These are phyloP conservation scores for Fremontodendron californicum DNA, from an alignment of 345 rosid genomes.

Conservation along the genomic window DNA sequence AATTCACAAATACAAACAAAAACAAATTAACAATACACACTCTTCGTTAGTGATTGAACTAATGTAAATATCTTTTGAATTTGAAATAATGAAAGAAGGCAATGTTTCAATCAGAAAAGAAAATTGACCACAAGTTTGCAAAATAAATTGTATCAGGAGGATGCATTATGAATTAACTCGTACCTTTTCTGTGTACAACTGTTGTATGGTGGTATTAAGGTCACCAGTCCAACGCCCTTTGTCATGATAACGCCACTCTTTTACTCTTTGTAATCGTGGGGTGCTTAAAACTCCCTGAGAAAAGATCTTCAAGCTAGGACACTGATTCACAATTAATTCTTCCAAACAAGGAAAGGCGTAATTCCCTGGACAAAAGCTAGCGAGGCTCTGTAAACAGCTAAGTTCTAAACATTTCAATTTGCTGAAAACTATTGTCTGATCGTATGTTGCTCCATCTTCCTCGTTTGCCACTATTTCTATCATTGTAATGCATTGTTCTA, in stretches of 20 bases:
- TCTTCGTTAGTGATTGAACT: no score
- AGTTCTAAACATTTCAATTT: background rate
- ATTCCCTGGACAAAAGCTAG: constrained; percentile 4
- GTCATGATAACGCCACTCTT: background rate
- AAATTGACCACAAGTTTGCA: no score
- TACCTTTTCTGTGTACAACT: background rate
- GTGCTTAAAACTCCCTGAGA: background rate
- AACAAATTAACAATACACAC: no score
- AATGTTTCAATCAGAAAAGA: background rate
- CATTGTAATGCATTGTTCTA: rapidly evolving
- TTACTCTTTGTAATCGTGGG: background rate
- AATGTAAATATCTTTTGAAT: background rate
- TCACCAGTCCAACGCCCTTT: background rate
- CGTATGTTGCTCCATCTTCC: background rate
- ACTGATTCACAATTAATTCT: background rate
- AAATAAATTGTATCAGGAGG: background rate
- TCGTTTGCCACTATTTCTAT: background rate
- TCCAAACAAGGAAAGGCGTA: background rate
- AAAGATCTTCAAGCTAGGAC: background rate
- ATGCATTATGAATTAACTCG: background rate
- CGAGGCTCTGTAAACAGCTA: background rate
- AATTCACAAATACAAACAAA: background rate
- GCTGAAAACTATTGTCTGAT: background rate
- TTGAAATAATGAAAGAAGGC: background rate
- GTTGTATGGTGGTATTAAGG: constrained; percentile 11